Evolutionary conservation across 768 basidiomycete genomes (phyloP).

Genomic region (Tricholoma flavovirens): DNA sequence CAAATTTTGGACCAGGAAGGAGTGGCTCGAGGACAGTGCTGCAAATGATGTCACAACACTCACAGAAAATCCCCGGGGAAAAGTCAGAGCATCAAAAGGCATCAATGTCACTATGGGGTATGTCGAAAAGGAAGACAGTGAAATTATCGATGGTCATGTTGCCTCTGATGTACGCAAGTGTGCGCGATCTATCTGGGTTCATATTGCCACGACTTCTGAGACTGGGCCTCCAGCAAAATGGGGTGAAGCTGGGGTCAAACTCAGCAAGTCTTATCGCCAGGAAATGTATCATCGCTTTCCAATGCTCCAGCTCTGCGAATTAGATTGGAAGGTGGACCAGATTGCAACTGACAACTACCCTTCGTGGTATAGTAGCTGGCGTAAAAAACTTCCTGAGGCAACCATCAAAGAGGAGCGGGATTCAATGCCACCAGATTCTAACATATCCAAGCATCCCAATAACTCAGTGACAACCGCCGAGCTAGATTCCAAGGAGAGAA

Average conservation of each 20-base stretch:
- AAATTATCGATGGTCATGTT: not conserved
- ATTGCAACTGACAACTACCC: not conserved
- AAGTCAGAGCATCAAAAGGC: not conserved
- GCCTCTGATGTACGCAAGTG: not conserved
- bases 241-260: not conserved
- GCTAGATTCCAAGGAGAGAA: too few species aligned
- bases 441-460: too few species aligned
- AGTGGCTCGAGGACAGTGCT: not conserved
- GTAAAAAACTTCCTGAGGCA: not conserved
- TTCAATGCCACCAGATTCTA: too few species aligned
- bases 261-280: not conserved
- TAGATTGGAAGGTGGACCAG: not conserved
- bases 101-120: not conserved
- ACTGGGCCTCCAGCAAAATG: not conserved
- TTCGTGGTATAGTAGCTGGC: not conserved
- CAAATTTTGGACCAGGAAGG: not conserved
- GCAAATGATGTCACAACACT: not conserved
- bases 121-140: not conserved
- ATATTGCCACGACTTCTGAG: not conserved
- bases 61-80: not conserved
- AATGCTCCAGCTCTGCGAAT: not conserved
- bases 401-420: too few species aligned
- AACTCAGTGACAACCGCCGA: too few species aligned
- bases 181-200: not conserved
- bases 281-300: not conserved